Percentiles rank a stretch among this genome's conserved stretches.
phyloP scores from a whole-genome alignment of 192 early-diverging fungal genomes.

The Phlyctochytrium arcticum region DNA sequence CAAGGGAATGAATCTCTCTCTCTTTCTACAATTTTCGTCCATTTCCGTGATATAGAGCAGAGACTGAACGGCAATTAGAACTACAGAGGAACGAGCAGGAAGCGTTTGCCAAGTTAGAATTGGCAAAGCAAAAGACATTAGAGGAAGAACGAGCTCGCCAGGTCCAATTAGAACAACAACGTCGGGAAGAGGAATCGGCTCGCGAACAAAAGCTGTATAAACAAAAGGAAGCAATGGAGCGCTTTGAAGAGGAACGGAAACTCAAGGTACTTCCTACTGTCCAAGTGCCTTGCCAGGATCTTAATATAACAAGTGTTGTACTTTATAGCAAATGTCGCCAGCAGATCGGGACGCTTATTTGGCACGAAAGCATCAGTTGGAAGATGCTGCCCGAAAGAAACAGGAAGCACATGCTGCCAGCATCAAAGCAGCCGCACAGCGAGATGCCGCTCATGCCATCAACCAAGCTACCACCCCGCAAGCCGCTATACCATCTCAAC shows the following conservation, averaged over 20 bases:
- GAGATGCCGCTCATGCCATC: too few relatives aligned
- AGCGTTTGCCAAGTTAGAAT: conserved; percentile 26
- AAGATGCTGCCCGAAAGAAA: conserved; percentile 6
- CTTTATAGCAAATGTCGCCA: conserved; percentile 17
- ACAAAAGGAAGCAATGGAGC: conserved; percentile 30
- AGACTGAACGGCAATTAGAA: conserved; percentile 4
- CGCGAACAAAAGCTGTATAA: conserved; percentile 31
- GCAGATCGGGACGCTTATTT: conserved; percentile 19
- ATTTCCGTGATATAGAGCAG: conserved; percentile 4
- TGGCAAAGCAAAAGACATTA: conserved; percentile 22
- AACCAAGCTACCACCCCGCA: neutral
- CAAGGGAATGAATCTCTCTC: too few relatives aligned
- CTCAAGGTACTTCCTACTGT: conserved; percentile 13
- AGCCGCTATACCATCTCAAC: neutral
- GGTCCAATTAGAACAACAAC: conserved; percentile 1
- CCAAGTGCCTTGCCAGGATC: neutral
- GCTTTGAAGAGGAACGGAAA: conserved; percentile 32
- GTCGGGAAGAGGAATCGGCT: conserved; percentile 15
- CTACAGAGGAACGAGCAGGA: conserved; percentile 15
- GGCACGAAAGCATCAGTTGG: neutral
- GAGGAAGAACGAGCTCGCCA: conserved; percentile 4
- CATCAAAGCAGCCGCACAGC: neutral
- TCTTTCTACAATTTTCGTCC: neutral
- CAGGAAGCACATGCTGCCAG: conserved; percentile 1
- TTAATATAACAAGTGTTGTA: neutral